Evolutionary conservation across 495 filamentous ascomycete genomes (phyloP), one percentile per base, ranked within the genome.

Genomic region (Trichoderma parareesei): DNA sequence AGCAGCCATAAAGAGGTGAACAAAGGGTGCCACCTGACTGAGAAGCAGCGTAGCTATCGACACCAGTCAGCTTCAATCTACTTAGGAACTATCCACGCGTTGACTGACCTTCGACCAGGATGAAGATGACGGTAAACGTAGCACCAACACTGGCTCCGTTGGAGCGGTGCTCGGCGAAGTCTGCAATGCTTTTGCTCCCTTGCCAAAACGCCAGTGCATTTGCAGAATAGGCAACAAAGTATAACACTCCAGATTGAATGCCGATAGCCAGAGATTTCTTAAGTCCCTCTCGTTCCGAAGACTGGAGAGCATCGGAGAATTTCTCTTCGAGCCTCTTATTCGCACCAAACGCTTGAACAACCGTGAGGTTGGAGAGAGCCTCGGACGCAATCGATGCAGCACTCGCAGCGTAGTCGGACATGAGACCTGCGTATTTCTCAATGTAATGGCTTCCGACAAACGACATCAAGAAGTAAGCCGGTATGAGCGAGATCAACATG

Each of bases 201-300:
- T 88, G 81, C 85, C 84, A 90, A 66, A 87, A 89, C 2, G 87
- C 87, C n/a, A 90, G 72, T 46, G 81, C 86, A 68, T 87, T 87
- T 4, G 84, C 86, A n/a, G 82, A 78, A 66, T 85, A 88, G 9
- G 83, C 84, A 64, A 88, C 81, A 65, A 89, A 88, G 67, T 87
- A 89, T 35, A 89, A 70, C 27, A 85, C 67, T 16, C 87, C 86
- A n/a, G 84, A 78, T 65, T 88, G 84, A 2, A 84, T 73, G 14
- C 81, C 87, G 27, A 80, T 75, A 0, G 81, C 83, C 1, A 79
- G 65, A 5, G 83, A 81, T 69, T 88, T 89, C 65, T 83, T 85
- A 16, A 85, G 65, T 0, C 84, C 84, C 40, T 78, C 76, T 38
- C 73, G 74, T 69, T 79, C 78, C 3, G 82, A 77, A 4, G 69